These are phyloP conservation scores for Brassica nigra DNA, from an alignment of 345 rosid species.

Conservation along the genomic window DNA sequence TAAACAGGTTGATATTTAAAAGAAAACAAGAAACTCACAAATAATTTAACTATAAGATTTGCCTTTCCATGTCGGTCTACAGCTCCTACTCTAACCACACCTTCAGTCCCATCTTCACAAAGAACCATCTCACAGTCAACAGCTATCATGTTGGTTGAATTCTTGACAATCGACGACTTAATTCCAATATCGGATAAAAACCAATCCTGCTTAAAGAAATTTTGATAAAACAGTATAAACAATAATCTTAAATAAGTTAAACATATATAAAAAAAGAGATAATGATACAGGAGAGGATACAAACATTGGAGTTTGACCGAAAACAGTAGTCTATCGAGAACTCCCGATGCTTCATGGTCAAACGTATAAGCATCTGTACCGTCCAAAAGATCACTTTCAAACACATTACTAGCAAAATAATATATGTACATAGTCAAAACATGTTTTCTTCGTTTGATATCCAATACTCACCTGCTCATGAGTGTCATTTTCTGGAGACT, in stretches of 20 bases:
- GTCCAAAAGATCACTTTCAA: slow-evolving; percentile 40
- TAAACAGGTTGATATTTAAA: not conserved
- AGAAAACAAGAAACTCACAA: not conserved
- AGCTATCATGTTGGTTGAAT: slow-evolving; percentile 51
- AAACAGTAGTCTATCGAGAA: slow-evolving; percentile 52
- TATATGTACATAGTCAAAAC: not conserved
- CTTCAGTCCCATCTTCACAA: slow-evolving; percentile 85
- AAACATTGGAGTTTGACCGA: slow-evolving; percentile 56
- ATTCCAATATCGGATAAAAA: slow-evolving; percentile 48
- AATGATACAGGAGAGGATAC: slow-evolving; percentile 8
- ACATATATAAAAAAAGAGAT: not conserved
- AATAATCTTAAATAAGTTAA: not conserved
- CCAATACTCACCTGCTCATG: slow-evolving; percentile 54
- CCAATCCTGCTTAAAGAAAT: slow-evolving; percentile 59
- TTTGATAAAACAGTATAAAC: not conserved
- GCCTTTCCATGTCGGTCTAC: slow-evolving; percentile 69
- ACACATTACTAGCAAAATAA: not conserved
- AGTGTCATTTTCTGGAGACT: slow-evolving; percentile 44
- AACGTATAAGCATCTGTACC: slow-evolving; percentile 65
- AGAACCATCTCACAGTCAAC: slow-evolving; percentile 98
- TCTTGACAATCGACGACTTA: slow-evolving; percentile 40
- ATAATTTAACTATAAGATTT: not conserved
- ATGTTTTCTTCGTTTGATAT: not conserved
- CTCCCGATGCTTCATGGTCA: slow-evolving; percentile 66
- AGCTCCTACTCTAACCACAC: slow-evolving; percentile 69